These are phyloP conservation scores for Eutypella sp. DNA, from an alignment of 2,329 filamentous ascomycete species.

Conservation along the genomic window DNA sequence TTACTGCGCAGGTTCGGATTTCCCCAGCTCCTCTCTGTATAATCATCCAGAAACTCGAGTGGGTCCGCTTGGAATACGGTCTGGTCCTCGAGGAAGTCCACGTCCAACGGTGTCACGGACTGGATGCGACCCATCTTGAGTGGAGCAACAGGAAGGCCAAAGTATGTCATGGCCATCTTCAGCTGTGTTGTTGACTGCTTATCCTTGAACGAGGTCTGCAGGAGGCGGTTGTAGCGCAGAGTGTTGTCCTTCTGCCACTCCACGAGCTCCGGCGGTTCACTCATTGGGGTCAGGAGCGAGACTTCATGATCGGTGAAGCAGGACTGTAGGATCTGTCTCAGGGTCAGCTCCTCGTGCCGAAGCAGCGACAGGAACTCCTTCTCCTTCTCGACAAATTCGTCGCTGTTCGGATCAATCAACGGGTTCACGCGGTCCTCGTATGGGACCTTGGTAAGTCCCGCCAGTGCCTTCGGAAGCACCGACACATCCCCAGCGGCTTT, in stretches of 20 bases:
- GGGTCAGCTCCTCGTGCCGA: constrained; percentile 11
- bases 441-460: constrained; percentile 13
- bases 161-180: constrained; percentile 44
- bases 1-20: constrained; percentile 6
- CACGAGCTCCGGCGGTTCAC: constrained; percentile 21
- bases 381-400: constrained; percentile 16
- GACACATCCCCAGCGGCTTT: neutral
- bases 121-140: constrained; percentile 22
- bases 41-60: constrained; percentile 18
- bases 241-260: constrained; percentile 27
- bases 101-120: constrained; percentile 2
- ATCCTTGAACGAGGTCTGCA: constrained; percentile 27
- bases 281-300: constrained; percentile 25
- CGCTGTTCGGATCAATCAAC: constrained; percentile 10
- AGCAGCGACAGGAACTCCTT: constrained; percentile 26
- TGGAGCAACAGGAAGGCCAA: constrained; percentile 41
- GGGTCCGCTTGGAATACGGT: constrained; percentile 7
- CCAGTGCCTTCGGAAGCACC: neutral
- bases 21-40: constrained; percentile 8
- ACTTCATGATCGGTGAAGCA: constrained; percentile 32
- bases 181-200: constrained; percentile 26
- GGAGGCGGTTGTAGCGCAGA: constrained; percentile 23
- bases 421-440: constrained; percentile 16
- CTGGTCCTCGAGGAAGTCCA: constrained; percentile 7
- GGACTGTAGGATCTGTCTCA: constrained; percentile 27